phyloP scores from a whole-genome alignment of 108 stramenopile genomes.

The Cylindrotheca closterium region DNA sequence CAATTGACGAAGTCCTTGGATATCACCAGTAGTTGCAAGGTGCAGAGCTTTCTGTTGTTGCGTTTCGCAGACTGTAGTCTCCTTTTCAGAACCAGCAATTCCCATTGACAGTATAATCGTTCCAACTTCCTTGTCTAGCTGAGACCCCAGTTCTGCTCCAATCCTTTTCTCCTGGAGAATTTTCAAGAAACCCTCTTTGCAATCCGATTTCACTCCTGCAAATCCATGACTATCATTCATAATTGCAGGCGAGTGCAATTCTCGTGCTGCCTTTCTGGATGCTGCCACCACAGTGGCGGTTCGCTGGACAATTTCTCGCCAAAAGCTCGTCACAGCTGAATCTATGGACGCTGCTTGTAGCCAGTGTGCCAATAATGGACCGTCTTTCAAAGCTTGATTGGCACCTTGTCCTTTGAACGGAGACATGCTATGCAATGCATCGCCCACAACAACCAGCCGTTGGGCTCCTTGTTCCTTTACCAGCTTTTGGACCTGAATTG shows the following conservation, averaged over 20 bases:
- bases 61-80: slow-evolving; percentile 13
- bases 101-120: slow-evolving; percentile 22
- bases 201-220: slow-evolving; percentile 48
- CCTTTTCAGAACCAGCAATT: background rate
- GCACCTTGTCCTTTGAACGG: slow-evolving; percentile 95
- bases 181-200: slow-evolving; percentile 33
- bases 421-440: slow-evolving; percentile 89
- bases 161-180: slow-evolving; percentile 42
- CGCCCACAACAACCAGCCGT: slow-evolving; percentile 78
- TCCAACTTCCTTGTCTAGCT: slow-evolving; percentile 42
- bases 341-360: slow-evolving; percentile 50
- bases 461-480: slow-evolving; percentile 30
- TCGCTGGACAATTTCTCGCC: slow-evolving; percentile 67
- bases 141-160: slow-evolving; percentile 39
- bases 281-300: slow-evolving; percentile 68
- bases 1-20: slow-evolving; percentile 34
- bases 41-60: slow-evolving; percentile 21
- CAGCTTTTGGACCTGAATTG: slow-evolving; percentile 40
- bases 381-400: slow-evolving; percentile 90
- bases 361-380: slow-evolving; percentile 70
- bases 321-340: slow-evolving; percentile 61
- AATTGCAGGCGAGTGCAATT: slow-evolving; percentile 54
- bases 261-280: slow-evolving; percentile 67
- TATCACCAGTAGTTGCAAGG: slow-evolving; percentile 42
- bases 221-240: slow-evolving; percentile 32